Evolutionary conservation across 2,329 filamentous ascomycete species (phyloP), one percentile per base, ranked within the genome.

Genomic region (Alternaria sp.): DNA sequence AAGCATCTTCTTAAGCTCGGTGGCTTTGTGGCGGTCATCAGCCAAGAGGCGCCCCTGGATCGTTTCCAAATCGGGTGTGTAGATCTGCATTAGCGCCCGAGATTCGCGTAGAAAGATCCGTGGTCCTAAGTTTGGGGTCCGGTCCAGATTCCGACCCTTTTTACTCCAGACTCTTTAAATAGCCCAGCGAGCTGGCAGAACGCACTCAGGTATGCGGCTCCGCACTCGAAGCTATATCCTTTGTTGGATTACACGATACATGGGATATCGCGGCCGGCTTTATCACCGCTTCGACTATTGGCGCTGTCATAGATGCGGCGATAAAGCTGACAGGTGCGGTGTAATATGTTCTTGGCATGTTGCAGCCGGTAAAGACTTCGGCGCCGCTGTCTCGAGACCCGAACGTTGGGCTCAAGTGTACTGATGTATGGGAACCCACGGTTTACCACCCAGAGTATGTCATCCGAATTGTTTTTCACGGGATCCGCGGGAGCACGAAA

Each of bases 81-180:
- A 42, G 57, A 59, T 59, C 57, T 12, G 12, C 24, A 11, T 22
- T 59, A 59, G 57, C 51, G 51, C 42, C 56, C 56, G 56, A 36
- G 51, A 32, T 43, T 48, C 41, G 48, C 56, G 34, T 34, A 48
- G 30, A 53, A 54, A 54, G 22, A 47, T 34, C 41, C 22, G 28
- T 49, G 18, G 28, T 55, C 34, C 43, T 28, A 32, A 38, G 28
- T 49, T 56, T 44, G 49, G 30, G 22, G 44, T 30, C n/a, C 9
- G 51, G 57, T 30, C 44, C 44, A 56, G 44, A 51, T 20, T 49
- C 28, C 32, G 38, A 44, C n/a, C 32, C 34, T 38, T 28, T 36
- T 18, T 53, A 36, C 18, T 41, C 30, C 32, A 34, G 41, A 22
- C 32, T 36, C 32, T 46, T 26, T 36, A 38, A 49, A 49, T 49